Conservation (phyloP, 2,329 filamentous ascomycete species). For the Fusarium haematococcum region DNA sequence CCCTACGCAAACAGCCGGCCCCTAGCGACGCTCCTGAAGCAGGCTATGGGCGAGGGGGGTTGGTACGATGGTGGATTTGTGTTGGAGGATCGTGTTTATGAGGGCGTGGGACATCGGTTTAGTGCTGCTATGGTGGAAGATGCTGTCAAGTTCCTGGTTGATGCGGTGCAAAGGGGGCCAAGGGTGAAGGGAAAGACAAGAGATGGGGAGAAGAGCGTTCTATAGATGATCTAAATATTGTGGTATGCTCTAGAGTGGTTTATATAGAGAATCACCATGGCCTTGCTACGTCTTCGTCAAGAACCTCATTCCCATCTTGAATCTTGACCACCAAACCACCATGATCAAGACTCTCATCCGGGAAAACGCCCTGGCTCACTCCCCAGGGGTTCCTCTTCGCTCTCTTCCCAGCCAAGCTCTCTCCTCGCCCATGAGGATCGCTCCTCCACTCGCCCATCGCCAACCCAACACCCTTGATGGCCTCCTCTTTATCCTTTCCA, state of each 20-base stretch:
- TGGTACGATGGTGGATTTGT: conserved; percentile 70
- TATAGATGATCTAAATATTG: conserved; percentile 27
- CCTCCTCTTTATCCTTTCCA: conserved; percentile 50
- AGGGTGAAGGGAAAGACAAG: conserved; percentile 42
- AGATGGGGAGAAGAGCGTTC: conserved; percentile 46
- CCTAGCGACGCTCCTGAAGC: conserved; percentile 72
- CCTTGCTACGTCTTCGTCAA: conserved; percentile 53
- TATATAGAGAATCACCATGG: conserved; percentile 52
- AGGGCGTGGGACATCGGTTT: conserved; percentile 77
- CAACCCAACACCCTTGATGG: conserved; percentile 55
- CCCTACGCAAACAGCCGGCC: conserved; percentile 70
- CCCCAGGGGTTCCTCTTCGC: conserved; percentile 62
- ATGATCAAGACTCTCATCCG: conserved; percentile 46
- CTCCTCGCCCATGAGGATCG: conserved; percentile 65
- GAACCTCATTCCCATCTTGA: conserved; percentile 51
- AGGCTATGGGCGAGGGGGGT: conserved; percentile 54
- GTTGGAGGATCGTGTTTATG: conserved; percentile 75
- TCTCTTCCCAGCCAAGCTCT: conserved; percentile 61
- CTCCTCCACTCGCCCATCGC: conserved; percentile 62
- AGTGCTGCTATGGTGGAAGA: conserved; percentile 74
- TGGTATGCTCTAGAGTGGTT: background rate
- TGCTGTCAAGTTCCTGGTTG: conserved; percentile 71
- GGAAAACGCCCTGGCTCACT: conserved; percentile 59
- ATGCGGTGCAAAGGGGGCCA: conserved; percentile 54
- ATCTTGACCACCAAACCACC: conserved; percentile 54